Evolutionary conservation across 176 grass and related monocot genomes (phyloP).

Genomic region (Cenchrus fungigraminus): DNA sequence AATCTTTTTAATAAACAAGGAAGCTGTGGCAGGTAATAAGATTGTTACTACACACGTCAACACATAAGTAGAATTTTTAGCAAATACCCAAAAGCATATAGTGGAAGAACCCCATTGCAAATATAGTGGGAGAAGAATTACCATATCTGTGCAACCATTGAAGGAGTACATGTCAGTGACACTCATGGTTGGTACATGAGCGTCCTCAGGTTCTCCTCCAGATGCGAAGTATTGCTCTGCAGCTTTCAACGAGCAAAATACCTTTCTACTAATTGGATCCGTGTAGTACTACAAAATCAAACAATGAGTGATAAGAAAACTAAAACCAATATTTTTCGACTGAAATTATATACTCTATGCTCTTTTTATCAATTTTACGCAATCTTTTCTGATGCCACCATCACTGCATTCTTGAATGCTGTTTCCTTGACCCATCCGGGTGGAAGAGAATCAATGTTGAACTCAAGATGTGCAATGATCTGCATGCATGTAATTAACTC

Average conservation of each 20-base stretch:
- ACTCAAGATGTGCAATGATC: conserved; percentile 15
- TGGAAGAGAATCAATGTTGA: background rate
- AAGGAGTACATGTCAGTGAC: conserved; percentile 2
- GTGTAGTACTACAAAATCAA: conserved; percentile 5
- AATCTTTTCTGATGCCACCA: background rate
- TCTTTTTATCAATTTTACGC: background rate
- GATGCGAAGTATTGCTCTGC: background rate
- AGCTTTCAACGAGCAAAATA: background rate
- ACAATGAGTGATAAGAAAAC: background rate
- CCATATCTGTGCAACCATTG: conserved; percentile 1
- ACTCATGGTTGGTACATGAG: background rate
- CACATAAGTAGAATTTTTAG: background rate
- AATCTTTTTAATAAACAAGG: background rate
- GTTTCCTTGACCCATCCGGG: conserved; percentile 28
- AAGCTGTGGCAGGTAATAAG: background rate
- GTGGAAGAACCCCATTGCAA: background rate
- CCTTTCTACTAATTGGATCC: background rate
- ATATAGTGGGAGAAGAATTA: background rate
- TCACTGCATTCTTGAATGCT: background rate
- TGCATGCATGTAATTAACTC: background rate
- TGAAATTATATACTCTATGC: too few species aligned
- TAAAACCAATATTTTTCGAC: background rate
- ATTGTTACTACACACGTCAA: background rate
- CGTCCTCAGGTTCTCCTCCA: background rate
- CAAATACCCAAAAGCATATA: background rate